phyloP scores from a whole-genome alignment of 2,329 filamentous ascomycete genomes.

The Aspergillus sp. region DNA sequence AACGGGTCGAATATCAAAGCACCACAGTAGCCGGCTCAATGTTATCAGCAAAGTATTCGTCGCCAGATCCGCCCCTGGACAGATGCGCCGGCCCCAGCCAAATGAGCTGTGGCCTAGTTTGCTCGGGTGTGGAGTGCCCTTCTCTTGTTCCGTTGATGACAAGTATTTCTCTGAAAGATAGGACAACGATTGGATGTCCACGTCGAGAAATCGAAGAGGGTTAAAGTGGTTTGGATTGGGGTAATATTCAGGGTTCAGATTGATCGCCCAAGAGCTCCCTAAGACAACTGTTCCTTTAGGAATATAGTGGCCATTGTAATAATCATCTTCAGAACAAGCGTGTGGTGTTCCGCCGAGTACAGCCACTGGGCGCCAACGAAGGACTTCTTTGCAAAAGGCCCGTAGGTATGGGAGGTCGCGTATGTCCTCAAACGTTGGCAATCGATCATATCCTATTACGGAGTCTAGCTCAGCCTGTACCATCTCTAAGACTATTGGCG shows the following conservation, averaged over 20 bases:
- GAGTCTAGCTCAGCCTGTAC: not conserved
- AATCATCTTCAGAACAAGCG: not conserved
- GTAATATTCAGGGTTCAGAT: not conserved
- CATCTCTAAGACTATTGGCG: not conserved
- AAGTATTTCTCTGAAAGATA: not conserved
- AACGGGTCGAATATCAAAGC: no score
- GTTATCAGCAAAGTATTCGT: not conserved
- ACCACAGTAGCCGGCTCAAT: no score
- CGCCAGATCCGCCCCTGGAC: not conserved
- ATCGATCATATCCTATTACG: not conserved
- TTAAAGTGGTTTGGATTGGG: not conserved
- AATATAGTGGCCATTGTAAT: not conserved
- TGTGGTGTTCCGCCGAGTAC: not conserved
- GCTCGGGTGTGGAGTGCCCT: no score
- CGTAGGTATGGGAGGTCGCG: not conserved
- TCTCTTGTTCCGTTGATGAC: no score
- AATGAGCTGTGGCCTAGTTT: not conserved
- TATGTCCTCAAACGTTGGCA: not conserved
- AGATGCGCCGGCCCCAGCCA: not conserved
- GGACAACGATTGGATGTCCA: not conserved
- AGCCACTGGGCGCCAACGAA: not conserved
- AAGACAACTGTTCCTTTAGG: not conserved
- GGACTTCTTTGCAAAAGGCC: not conserved
- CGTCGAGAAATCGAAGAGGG: not conserved
- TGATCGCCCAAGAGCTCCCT: not conserved